These are phyloP conservation scores for Tolypocladium tropicale DNA, from an alignment of 2,329 filamentous ascomycete genomes.

Conservation along the genomic window DNA sequence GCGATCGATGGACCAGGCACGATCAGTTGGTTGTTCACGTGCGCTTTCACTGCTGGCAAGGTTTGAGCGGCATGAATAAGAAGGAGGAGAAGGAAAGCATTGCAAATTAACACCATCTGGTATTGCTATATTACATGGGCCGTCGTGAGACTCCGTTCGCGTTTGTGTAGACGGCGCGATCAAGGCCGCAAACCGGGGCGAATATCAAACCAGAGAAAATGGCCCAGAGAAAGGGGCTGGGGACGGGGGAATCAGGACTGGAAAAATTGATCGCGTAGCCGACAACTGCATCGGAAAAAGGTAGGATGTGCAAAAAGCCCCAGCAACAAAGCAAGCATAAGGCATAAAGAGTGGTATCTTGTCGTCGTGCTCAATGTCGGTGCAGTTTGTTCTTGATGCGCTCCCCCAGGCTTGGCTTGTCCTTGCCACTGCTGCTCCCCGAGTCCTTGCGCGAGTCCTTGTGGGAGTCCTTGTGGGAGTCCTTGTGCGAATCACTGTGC, in stretches of 20 bases:
- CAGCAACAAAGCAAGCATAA: not conserved
- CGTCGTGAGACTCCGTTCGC: not conserved
- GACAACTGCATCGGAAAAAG: too few relatives aligned
- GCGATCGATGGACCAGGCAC: not conserved
- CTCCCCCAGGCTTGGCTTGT: slow-evolving; percentile 45
- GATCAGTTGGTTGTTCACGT: not conserved
- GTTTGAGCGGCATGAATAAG: not conserved
- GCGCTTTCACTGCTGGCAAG: too few relatives aligned
- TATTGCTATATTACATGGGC: not conserved
- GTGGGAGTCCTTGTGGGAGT: not conserved
- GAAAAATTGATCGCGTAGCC: too few relatives aligned
- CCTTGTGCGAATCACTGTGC: slow-evolving; percentile 8
- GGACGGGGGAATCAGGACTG: too few relatives aligned
- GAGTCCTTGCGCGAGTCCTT: slow-evolving; percentile 1
- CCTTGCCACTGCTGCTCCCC: slow-evolving; percentile 9
- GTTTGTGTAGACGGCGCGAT: not conserved
- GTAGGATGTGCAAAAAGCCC: too few relatives aligned
- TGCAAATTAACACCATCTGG: not conserved
- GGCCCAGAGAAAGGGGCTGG: too few relatives aligned
- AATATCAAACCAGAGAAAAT: too few relatives aligned
- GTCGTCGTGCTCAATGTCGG: slow-evolving; percentile 22
- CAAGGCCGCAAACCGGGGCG: too few relatives aligned
- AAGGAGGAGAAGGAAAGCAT: not conserved
- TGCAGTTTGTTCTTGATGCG: slow-evolving; percentile 64
- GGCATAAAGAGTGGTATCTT: not conserved